Base-by-base conservation (phyloP, 176 grass and related monocot genomes). In the Oryza officinalis region DNA sequence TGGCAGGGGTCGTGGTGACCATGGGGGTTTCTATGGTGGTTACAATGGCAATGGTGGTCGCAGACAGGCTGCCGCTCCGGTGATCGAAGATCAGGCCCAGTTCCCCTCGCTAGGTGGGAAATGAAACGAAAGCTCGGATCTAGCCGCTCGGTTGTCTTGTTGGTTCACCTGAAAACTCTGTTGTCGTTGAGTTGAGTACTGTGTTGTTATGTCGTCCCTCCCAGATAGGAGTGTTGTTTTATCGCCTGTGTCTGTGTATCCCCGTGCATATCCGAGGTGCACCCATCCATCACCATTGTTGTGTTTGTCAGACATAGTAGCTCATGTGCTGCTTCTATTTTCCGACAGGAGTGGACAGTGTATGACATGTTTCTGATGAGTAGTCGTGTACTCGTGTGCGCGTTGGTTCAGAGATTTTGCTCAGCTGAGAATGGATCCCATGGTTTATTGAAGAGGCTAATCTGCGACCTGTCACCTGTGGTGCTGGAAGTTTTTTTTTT, bases 81-180 rank as follows among this genome's bases (percentile, higher is more conserved):
- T 72, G 6, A 97, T 97, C 13, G 86, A 85, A 82, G 94, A 97
- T 72, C 85, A 83, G 15, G 12, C 69, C 10, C 83, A 94, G 80
- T 97, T 97, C 41, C 94, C 94, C 41, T 82, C 80, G 11, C 90
- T 95, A 5, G 83, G 86, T 76, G 93, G 78, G 63, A 94, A 90
- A 75, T 94, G 86, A 61, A 61, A 11, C n/a, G 10, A 61, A 25
- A 9, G 8, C 57, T 61, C 9, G n/a, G 57, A 23, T 59, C 52
- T 9, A 59, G 52, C 20, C 0, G 57, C 57, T 80, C 17, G 17
- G 28, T 69, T 25, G 13, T 23, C 30, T 80, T 14, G 11, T 3
- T 50, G 64, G 71, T 61, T 81, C 27, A 10, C 79, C 69, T 17
- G 18, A 78, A 28, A 28, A 18, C 60, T 4, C 4, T 72, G 75